Evolutionary conservation across 2,329 filamentous ascomycete genomes (phyloP).

Genomic region (Biscogniauxia mediterranea): DNA sequence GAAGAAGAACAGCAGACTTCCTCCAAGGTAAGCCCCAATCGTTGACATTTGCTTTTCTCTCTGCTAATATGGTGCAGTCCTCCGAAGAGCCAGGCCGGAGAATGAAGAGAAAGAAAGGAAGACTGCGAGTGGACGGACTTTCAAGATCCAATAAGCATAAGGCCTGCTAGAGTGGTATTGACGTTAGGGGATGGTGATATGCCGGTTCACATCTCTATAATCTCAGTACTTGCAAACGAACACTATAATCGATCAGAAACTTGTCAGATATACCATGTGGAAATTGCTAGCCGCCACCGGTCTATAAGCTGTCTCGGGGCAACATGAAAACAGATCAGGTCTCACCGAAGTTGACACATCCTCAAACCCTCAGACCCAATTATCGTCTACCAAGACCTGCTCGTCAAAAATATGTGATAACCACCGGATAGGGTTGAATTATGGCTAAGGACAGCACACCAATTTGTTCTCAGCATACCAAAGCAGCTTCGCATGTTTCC

Average conservation of each 20-base stretch:
- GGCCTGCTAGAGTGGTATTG: background rate
- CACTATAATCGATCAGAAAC: slow-evolving; percentile 8
- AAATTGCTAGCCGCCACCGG: background rate
- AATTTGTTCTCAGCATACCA: background rate
- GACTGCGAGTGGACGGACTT: slow-evolving; percentile 94
- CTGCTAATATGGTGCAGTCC: slow-evolving; percentile 54
- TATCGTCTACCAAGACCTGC: background rate
- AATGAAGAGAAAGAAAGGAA: slow-evolving; percentile 97
- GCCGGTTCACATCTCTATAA: slow-evolving; percentile 6
- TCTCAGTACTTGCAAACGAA: slow-evolving; percentile 6
- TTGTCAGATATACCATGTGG: background rate
- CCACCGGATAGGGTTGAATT: background rate
- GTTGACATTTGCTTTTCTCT: slow-evolving; percentile 27
- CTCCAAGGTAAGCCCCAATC: slow-evolving; percentile 71
- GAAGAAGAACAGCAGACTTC: slow-evolving; percentile 95
- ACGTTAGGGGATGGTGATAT: background rate
- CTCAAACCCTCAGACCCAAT: background rate
- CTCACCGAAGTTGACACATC: background rate
- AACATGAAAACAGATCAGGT: background rate
- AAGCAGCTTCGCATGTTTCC: background rate
- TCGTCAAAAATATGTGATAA: background rate
- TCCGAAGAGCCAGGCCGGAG: slow-evolving; percentile 91
- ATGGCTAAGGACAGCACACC: background rate
- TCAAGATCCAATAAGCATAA: slow-evolving; percentile 51
- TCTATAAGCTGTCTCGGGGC: background rate